Percentiles rank a stretch among this genome's conserved stretches.
Conservation (phyloP, 768 basidiomycete species). For the Coprinopsis strossmayeri region DNA sequence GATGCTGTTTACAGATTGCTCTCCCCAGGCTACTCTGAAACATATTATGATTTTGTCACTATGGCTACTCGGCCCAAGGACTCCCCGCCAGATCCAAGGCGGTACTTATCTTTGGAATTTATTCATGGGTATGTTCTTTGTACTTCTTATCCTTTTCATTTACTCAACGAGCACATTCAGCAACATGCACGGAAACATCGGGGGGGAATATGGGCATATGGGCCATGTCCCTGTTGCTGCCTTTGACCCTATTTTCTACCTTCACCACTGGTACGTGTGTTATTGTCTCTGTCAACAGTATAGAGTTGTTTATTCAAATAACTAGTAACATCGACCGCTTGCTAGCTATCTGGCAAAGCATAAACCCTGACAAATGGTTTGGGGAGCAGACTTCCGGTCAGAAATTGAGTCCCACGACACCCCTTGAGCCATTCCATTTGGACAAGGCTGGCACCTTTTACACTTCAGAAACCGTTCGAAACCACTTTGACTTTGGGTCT, state of each 20-base stretch:
- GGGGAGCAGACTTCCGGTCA: not conserved
- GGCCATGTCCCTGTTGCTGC: not conserved
- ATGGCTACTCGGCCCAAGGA: not conserved
- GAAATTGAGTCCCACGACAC: not conserved
- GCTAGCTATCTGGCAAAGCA: not conserved
- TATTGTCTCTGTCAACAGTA: not conserved
- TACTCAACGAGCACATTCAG: too few species aligned
- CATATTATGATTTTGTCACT: not conserved
- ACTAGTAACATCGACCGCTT: not conserved
- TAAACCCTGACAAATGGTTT: not conserved
- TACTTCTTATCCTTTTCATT: too few species aligned
- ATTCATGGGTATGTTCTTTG: not conserved
- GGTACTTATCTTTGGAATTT: not conserved
- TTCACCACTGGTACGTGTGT: not conserved
- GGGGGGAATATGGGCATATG: not conserved
- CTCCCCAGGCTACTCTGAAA: not conserved
- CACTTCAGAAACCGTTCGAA: not conserved
- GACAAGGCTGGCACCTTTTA: not conserved
- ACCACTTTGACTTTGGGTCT: not conserved
- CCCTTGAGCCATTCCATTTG: not conserved
- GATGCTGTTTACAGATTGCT: not conserved
- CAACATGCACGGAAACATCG: not conserved
- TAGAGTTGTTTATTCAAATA: not conserved
- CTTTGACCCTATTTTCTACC: constrained; percentile 1
- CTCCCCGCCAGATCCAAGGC: not conserved